These are phyloP conservation scores for Wickerhamomyces hampshirensis DNA, from an alignment of 805 yeast species.

Conservation along the genomic window DNA sequence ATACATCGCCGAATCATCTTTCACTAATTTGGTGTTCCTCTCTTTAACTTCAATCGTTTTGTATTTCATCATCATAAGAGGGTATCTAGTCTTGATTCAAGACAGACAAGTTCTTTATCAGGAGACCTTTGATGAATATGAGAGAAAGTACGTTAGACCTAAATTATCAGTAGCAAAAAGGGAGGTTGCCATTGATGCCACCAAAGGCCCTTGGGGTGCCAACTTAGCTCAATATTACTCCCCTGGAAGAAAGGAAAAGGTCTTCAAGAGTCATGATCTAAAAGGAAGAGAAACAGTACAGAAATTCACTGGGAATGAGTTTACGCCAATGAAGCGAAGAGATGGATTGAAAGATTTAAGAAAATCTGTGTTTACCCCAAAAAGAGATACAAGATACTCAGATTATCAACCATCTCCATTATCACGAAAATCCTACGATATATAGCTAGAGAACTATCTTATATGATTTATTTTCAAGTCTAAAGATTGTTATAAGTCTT, in stretches of 20 bases:
- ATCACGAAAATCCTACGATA: constrained; percentile 9
- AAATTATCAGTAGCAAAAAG: constrained; percentile 43
- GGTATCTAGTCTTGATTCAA: constrained; percentile 42
- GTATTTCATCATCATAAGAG: constrained; percentile 34
- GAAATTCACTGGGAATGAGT: constrained; percentile 26
- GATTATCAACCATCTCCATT: constrained; percentile 23
- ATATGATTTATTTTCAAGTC: neutral
- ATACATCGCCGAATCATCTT: constrained; percentile 31
- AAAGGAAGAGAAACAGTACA: constrained; percentile 28
- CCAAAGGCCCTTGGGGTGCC: constrained; percentile 28
- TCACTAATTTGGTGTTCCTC: constrained; percentile 32
- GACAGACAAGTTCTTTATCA: constrained; percentile 58
- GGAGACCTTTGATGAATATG: constrained; percentile 60
- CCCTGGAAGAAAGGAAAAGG: constrained; percentile 29
- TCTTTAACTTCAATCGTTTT: constrained; percentile 33
- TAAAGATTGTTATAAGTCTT: constrained; percentile 31
- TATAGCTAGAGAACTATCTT: neutral
- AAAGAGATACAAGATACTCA: neutral
- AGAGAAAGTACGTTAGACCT: constrained; percentile 59
- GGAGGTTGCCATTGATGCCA: constrained; percentile 61
- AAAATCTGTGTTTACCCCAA: constrained; percentile 1
- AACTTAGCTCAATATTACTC: constrained; percentile 27
- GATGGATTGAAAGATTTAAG: constrained; percentile 8
- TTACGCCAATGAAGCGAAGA: constrained; percentile 24
- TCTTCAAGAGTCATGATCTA: constrained; percentile 48